A percentile compares a stretch with the other conserved stretches of the same genome.
phyloP scores from a whole-genome alignment of 306 rosid genomes.

The Arachis stenosperma region DNA sequence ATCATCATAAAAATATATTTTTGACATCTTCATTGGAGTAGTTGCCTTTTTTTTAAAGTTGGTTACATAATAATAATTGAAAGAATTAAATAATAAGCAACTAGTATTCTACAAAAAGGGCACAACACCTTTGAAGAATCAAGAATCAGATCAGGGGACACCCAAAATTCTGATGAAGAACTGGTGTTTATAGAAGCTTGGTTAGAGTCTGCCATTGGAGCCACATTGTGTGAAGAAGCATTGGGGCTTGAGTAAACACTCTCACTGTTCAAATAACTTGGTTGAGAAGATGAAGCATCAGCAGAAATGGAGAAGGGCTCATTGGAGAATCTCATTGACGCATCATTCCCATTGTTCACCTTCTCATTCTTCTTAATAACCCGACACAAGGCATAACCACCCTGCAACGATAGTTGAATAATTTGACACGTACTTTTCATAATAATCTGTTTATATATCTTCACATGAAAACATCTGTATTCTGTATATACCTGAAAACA shows the following conservation, averaged over 20 bases:
- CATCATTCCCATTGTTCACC: slow-evolving; percentile 46
- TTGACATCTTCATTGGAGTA: too few relatives aligned
- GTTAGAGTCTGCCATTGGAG: slow-evolving; percentile 52
- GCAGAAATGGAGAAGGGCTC: slow-evolving; percentile 48
- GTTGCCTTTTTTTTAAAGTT: too few relatives aligned
- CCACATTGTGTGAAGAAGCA: slow-evolving; percentile 49
- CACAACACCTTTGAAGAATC: slow-evolving; percentile 79
- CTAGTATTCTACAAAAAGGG: not conserved
- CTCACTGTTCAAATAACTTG: slow-evolving; percentile 49
- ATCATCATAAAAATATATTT: too few relatives aligned
- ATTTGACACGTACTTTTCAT: too few relatives aligned
- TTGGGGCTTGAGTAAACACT: slow-evolving; percentile 53
- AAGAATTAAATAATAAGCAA: too few relatives aligned
- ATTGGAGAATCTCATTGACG: slow-evolving; percentile 37
- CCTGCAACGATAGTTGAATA: slow-evolving; percentile 45
- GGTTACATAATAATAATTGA: too few relatives aligned
- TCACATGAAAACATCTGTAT: not conserved
- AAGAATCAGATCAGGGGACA: slow-evolving; percentile 75
- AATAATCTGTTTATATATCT: too few relatives aligned
- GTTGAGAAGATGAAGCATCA: slow-evolving; percentile 57
- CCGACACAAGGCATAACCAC: slow-evolving; percentile 82
- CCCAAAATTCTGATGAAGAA: slow-evolving; percentile 56
- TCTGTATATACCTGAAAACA: slow-evolving; percentile 57
- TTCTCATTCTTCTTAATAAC: slow-evolving; percentile 78
- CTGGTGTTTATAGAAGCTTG: slow-evolving; percentile 51